phyloP scores from a whole-genome alignment of 192 early-diverging fungal species.

The Coemansia sp. region DNA sequence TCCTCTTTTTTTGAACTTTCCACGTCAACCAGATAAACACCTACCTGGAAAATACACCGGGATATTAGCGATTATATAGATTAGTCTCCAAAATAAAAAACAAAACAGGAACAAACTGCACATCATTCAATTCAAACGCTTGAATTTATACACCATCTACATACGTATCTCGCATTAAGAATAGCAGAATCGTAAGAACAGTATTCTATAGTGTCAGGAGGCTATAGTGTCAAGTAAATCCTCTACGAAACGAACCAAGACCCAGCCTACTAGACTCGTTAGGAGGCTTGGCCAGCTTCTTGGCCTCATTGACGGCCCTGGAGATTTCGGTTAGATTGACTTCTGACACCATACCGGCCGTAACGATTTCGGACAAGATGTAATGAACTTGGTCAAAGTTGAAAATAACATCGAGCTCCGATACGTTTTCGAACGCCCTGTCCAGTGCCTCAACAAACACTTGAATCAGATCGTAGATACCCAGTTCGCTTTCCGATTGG shows the following conservation, averaged over 20 bases:
- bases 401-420: conserved; percentile 96
- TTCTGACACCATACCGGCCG: conserved; percentile 80
- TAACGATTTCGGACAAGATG: conserved; percentile 82
- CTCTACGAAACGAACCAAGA: conserved; percentile 26
- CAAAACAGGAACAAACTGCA: too few species aligned
- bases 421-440: conserved; percentile 91
- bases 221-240: conserved; percentile 14
- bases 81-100: too few species aligned
- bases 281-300: conserved; percentile 55
- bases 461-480: conserved; percentile 95
- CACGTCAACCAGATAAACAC: too few species aligned
- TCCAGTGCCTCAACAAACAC: conserved; percentile 97
- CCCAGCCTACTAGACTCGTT: conserved; percentile 22
- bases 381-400: conserved; percentile 88
- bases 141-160: too few species aligned
- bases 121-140: too few species aligned
- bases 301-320: conserved; percentile 65
- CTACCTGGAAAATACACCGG: too few species aligned
- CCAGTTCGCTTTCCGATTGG: conserved; percentile 93
- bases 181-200: too few species aligned
- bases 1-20: too few species aligned
- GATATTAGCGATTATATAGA: too few species aligned
- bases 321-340: conserved; percentile 65
- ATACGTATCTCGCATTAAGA: too few species aligned
- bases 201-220: background rate